Evolutionary conservation across 306 rosid genomes (phyloP).

Genomic region (Erythrophleum fordii): DNA sequence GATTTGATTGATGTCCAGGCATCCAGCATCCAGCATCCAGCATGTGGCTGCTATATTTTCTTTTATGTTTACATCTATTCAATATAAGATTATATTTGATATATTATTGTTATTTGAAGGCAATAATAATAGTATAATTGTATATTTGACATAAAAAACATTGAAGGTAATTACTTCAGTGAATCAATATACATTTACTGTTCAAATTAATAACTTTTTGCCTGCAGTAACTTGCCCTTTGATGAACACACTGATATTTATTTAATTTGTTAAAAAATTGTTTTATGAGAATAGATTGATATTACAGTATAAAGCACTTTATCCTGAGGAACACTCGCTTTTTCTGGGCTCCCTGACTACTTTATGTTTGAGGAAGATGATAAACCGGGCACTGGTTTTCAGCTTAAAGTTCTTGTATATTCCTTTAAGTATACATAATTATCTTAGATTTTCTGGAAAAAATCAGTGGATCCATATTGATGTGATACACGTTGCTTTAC

Average conservation of each 20-base stretch:
- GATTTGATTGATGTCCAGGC: conserved; percentile 18
- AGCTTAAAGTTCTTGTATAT: neutral
- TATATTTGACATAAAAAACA: neutral
- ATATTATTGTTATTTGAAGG: neutral
- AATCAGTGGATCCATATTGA: neutral
- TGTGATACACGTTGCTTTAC: neutral
- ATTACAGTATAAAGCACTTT: neutral
- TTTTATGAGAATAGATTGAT: neutral
- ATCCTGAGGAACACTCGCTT: neutral
- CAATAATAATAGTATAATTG: neutral
- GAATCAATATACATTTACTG: neutral
- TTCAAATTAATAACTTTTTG: neutral
- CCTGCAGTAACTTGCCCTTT: neutral
- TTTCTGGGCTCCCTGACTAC: neutral
- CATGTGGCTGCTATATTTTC: neutral
- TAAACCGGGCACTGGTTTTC: neutral
- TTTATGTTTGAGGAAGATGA: neutral
- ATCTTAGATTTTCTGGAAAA: neutral
- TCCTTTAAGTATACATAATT: neutral
- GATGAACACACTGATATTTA: neutral
- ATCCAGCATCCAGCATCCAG: conserved; percentile 9
- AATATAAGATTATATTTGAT: neutral
- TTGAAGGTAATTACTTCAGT: neutral
- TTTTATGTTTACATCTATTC: neutral
- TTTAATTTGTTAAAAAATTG: neutral